Percentiles rank a stretch among this genome's conserved stretches.
These are phyloP conservation scores for Fonsecaea nubica DNA, from an alignment of 2,329 filamentous ascomycete genomes.

Conservation along the genomic window DNA sequence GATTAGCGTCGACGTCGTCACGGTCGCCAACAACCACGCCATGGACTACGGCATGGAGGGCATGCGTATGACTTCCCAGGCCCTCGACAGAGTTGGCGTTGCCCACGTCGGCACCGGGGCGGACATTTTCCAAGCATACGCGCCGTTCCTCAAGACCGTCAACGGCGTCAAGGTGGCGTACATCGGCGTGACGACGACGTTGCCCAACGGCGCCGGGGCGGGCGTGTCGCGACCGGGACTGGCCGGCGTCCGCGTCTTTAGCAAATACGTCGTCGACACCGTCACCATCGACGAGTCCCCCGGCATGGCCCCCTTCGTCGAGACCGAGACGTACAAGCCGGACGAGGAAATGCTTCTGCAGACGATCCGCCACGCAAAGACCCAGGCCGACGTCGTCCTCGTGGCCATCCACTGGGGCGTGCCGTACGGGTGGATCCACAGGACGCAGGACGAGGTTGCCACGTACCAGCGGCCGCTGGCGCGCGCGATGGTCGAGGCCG, in stretches of 20 bases:
- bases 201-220: constrained; percentile 23
- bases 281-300: constrained; percentile 24
- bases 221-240: constrained; percentile 12
- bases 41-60: constrained; percentile 25
- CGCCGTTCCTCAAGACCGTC: constrained; percentile 11
- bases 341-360: constrained; percentile 21
- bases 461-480: constrained; percentile 24
- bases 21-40: constrained; percentile 22
- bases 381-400: constrained; percentile 20
- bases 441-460: constrained; percentile 22
- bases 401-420: constrained; percentile 27
- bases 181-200: constrained; percentile 21
- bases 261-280: constrained; percentile 23
- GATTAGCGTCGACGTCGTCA: constrained; percentile 22
- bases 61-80: constrained; percentile 1
- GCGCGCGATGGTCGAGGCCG: constrained; percentile 21
- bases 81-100: constrained; percentile 13
- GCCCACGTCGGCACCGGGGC: constrained; percentile 15
- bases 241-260: constrained; percentile 24
- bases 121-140: constrained; percentile 13
- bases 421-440: constrained; percentile 18
- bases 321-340: constrained; percentile 24
- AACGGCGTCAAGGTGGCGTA: constrained; percentile 19
- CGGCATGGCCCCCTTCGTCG: constrained; percentile 19
- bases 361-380: constrained; percentile 17